Base-by-base conservation (phyloP, 352 stramenopile species). In the Pythium apleroticum region DNA sequence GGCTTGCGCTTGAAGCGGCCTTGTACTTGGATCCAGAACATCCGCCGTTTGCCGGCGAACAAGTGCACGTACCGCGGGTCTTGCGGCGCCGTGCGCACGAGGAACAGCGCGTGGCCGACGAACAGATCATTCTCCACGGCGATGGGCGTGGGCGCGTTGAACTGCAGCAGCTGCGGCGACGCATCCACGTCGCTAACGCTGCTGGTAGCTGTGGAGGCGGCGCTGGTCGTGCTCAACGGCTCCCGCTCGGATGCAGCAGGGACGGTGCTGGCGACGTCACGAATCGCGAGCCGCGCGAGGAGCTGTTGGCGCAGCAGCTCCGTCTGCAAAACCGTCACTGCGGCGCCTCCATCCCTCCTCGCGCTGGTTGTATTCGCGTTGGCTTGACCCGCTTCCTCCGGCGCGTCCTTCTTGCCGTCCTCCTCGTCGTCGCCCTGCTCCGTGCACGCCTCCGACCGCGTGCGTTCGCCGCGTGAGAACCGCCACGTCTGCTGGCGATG, bases 81-180 rank as follows among this genome's bases (percentile, higher is more conserved):
- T 30, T 84, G 67, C 0, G 88, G 86, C 0, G 72, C 31, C 25
- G 89, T 95, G 27, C 81, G 86, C 66, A 96, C 76, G 22, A 97
- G 71, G 35, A 97, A 96, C 24, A 91, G 70, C 41, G 86, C 85
- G 35, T 82, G 74, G 5, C 91, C 91, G 0, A 59, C 57, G 58
- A 97, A 97, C 53, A 96, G 81, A 9, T 94, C 86, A 27, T 91
- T 97, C 73, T 96, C 86, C 62, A 97, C 95, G 14, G 74, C 52
- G 17, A 93, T 71, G 11, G 86, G 84, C 27, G 70, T 56, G 37
- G 68, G 74, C 5, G 81, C 74, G 66, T 93, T 95, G 69, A 93
- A 76, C 19, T 69, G 56, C 35, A 93, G 72, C 43, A 65, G 20
- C 27, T 22, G 59, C 24, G 17, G 50, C 4, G 39, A 30, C 43